Base-by-base conservation (phyloP, 768 basidiomycete genomes). In the Psilocybe cyanescens region DNA sequence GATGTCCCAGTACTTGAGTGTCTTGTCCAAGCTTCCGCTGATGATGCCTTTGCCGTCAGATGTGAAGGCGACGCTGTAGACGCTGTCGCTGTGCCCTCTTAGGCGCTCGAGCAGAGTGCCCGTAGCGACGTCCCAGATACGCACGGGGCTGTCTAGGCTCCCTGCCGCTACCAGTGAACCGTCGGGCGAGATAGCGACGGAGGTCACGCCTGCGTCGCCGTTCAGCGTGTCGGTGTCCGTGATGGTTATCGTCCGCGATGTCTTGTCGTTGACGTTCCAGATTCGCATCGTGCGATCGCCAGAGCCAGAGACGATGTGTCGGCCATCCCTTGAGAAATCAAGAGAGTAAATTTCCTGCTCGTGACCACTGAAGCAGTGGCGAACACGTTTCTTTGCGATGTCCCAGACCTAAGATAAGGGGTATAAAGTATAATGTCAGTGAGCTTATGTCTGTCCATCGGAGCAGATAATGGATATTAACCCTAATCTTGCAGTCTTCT, bases 321-420 rank as follows among this genome's bases (percentile, higher is more conserved):
- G 83, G 2, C 95, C 95, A 64, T 96, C 92, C 9, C 80, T 74
- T 2, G 94, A 92, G 73, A 95, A 96, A 72, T 92, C 93, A 65
- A 97, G 87, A 19, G 94, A 94, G 76, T 97, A 97, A 68, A 97
- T 95, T 72, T 96, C 95, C 71, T 94, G 91, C 65, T 85, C 83
- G 75, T 97, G 95, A 2, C 95, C 95, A 59, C 87, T 84, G 67
- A 95, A 91, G 17, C 89, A 78, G 56, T 83, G 86, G 44, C 86
- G 83, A 65, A 95, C 90, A 30, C 84, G 83, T 65, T 87, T 88
- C 67, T 84, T 86, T 46, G 81, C 81, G 64, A 97, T 92, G 68
- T 96, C 93, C 95, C 95, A 97, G 64, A 97, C 91, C 91, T 95
- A 52, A 28, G 30, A 51, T 5, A 31, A 31, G 30, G n/a, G 9